phyloP scores from a whole-genome alignment of 768 basidiomycete species.

The Rhodotorula graminis region DNA sequence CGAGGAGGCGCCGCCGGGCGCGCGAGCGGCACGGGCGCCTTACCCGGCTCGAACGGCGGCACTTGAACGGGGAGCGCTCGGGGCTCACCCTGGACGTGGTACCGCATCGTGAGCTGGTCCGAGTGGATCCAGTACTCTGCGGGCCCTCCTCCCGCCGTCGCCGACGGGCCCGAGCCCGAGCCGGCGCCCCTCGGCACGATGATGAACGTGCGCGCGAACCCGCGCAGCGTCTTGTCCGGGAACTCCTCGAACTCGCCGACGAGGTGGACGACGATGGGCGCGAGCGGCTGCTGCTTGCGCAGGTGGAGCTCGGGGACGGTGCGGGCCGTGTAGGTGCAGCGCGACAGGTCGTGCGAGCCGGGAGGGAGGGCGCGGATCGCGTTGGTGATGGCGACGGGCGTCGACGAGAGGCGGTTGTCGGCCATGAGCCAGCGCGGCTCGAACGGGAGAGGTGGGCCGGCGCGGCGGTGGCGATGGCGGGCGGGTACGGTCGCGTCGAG shows the following conservation, averaged over 20 bases:
- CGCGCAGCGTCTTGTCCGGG: conserved; percentile 13
- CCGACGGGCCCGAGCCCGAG: too few relatives aligned
- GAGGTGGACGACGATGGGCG: conserved; percentile 24
- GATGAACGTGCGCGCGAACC: conserved; percentile 23
- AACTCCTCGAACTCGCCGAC: conserved; percentile 32
- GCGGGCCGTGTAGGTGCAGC: conserved; percentile 2
- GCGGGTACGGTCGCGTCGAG: conserved; percentile 3
- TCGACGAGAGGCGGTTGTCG: background rate
- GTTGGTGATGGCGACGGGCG: conserved; percentile 30
- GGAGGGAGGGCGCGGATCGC: conserved; percentile 21
- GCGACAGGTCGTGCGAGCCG: conserved; percentile 20
- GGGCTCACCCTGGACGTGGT: conserved; percentile 12
- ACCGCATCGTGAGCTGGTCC: conserved; percentile 19
- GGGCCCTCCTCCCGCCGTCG: background rate
- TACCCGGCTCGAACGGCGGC: background rate
- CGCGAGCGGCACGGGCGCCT: too few relatives aligned
- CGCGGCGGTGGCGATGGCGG: background rate
- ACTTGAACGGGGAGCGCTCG: background rate
- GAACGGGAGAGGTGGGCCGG: background rate
- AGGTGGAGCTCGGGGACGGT: conserved; percentile 12
- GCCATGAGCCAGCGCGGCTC: background rate
- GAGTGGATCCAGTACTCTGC: conserved; percentile 17
- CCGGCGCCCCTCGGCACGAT: conserved; percentile 7
- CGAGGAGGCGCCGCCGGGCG: background rate
- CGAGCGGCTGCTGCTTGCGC: background rate